Evolutionary conservation across 768 basidiomycete species (phyloP).

Genomic region (Suillus subaureus): DNA sequence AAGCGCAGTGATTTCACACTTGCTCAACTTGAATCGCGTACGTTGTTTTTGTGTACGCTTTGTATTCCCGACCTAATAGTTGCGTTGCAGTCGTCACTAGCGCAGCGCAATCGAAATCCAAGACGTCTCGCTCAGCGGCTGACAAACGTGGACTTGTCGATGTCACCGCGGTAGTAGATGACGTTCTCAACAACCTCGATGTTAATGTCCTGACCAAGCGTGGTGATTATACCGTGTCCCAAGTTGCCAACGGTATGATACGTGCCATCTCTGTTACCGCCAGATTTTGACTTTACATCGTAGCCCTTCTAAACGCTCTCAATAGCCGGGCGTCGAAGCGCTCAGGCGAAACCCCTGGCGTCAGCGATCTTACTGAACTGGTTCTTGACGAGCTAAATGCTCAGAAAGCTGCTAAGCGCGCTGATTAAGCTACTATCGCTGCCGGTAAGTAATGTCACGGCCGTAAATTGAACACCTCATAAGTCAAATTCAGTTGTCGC

Average conservation of each 20-base stretch:
- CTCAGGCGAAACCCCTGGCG: not conserved
- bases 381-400: too few relatives aligned
- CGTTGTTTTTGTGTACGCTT: too few relatives aligned
- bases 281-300: not conserved
- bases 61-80: not conserved
- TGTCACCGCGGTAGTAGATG: accelerated
- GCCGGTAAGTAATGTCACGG: not conserved
- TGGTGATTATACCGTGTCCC: accelerated
- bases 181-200: not conserved
- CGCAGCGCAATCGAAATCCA: too few relatives aligned
- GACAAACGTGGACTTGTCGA: not conserved
- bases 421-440: not conserved
- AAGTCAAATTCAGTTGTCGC: not conserved
- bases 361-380: too few relatives aligned
- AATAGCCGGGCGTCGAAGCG: not conserved
- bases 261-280: accelerated
- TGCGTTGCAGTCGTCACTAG: accelerated
- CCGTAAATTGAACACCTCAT: not conserved
- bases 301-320: not conserved
- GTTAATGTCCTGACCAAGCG: not conserved
- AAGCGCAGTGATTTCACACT: not conserved
- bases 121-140: too few relatives aligned
- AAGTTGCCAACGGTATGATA: not conserved
- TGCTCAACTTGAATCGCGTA: not conserved
- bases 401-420: not conserved